Conservation (phyloP, 805 yeast genomes). For the Saturnispora saitoi region DNA sequence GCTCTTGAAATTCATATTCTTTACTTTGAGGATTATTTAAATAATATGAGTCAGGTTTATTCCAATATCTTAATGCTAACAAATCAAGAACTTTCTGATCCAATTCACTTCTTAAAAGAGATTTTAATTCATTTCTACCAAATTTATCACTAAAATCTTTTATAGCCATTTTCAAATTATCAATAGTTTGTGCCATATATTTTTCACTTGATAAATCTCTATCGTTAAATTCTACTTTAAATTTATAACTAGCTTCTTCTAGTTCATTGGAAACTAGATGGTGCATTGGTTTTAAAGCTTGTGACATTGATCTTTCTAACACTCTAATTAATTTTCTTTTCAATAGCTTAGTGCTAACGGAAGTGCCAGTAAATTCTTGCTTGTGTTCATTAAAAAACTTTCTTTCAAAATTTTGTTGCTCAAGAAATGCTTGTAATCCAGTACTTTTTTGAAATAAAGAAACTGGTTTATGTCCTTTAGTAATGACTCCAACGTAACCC, state of each 20-base stretch:
- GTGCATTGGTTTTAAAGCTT: slow-evolving; percentile 80
- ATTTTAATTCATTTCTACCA: slow-evolving; percentile 73
- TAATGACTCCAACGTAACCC: slow-evolving; percentile 99
- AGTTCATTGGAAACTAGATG: slow-evolving; percentile 78
- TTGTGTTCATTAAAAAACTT: slow-evolving; percentile 57
- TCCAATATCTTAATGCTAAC: slow-evolving; percentile 90
- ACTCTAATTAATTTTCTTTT: slow-evolving; percentile 78
- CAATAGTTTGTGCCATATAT: slow-evolving; percentile 86
- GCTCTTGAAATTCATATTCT: slow-evolving; percentile 31
- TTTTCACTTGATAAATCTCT: slow-evolving; percentile 90
- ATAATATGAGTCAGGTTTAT: slow-evolving; percentile 38
- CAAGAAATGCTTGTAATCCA: slow-evolving; percentile 54
- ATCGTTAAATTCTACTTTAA: slow-evolving; percentile 95
- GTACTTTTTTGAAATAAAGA: slow-evolving; percentile 46
- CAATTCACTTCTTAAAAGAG: slow-evolving; percentile 69
- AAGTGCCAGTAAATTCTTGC: slow-evolving; percentile 50
- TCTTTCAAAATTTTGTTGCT: slow-evolving; percentile 60
- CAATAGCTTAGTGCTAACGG: slow-evolving; percentile 66
- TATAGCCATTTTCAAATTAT: slow-evolving; percentile 72
- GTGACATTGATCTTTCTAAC: slow-evolving; percentile 85
- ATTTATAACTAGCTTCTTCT: slow-evolving; percentile 86
- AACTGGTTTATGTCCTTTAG: slow-evolving; percentile 47
- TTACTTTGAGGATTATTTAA: slow-evolving; percentile 13
- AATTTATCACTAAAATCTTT: slow-evolving; percentile 80
- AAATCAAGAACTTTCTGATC: slow-evolving; percentile 86